phyloP scores from a whole-genome alignment of 2,329 filamentous ascomycete genomes.

The Xylariaceae sp. region DNA sequence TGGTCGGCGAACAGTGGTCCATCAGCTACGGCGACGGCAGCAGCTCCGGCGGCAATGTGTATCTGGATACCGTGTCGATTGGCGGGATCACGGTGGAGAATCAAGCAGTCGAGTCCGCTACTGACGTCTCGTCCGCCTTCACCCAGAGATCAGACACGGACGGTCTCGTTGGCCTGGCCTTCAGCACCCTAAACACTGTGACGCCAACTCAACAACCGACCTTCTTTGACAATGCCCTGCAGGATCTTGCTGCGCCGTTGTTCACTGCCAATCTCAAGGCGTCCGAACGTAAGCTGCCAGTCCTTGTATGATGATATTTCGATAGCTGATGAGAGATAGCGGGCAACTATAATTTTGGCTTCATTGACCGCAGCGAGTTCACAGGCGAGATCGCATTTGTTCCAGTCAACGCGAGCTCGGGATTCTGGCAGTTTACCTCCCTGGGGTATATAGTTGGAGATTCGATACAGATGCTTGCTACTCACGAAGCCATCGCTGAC shows the following conservation, averaged over 20 bases:
- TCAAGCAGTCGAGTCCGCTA: conserved; percentile 44
- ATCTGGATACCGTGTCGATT: conserved; percentile 41
- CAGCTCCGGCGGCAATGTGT: conserved; percentile 42
- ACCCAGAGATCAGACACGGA: conserved; percentile 37
- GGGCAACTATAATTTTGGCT: conserved; percentile 38
- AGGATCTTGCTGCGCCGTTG: conserved; percentile 40
- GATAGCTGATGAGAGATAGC: conserved; percentile 18
- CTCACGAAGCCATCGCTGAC: conserved; percentile 47
- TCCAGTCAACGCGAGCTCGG: conserved; percentile 52
- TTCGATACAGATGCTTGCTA: conserved; percentile 11
- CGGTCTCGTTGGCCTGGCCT: conserved; percentile 44
- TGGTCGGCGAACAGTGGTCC: conserved; percentile 38
- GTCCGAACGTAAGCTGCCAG: conserved; percentile 31
- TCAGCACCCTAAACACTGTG: conserved; percentile 43
- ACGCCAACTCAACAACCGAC: conserved; percentile 40
- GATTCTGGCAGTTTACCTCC: conserved; percentile 63
- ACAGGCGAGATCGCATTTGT: conserved; percentile 57
- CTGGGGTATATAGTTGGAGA: conserved; percentile 53
- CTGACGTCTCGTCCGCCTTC: conserved; percentile 39
- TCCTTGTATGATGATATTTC: not conserved
- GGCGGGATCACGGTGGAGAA: conserved; percentile 38
- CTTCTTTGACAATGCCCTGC: conserved; percentile 40
- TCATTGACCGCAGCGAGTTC: conserved; percentile 56
- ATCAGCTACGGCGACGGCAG: conserved; percentile 46
- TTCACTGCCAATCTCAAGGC: conserved; percentile 51